phyloP scores from a whole-genome alignment of 1,284 basidiomycete genomes.

The Kalmanozyma brasiliensis region DNA sequence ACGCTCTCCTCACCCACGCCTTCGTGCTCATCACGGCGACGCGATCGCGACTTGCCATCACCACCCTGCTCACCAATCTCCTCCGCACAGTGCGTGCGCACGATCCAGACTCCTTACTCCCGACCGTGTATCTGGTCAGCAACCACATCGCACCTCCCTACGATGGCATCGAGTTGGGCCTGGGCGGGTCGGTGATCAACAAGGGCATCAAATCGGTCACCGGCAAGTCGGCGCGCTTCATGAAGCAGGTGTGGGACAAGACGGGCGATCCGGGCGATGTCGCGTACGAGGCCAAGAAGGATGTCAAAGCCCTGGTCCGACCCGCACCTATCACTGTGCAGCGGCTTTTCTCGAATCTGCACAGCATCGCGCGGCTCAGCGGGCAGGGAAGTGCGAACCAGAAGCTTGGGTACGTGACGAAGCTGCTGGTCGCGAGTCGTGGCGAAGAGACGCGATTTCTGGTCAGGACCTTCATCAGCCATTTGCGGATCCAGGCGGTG shows the following conservation, averaged over 20 bases:
- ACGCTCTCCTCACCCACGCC: conserved; percentile 82
- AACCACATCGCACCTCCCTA: conserved; percentile 80
- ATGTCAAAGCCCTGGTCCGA: conserved; percentile 61
- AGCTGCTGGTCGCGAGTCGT: conserved; percentile 81
- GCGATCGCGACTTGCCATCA: conserved; percentile 82
- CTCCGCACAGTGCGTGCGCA: conserved; percentile 78
- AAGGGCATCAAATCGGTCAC: conserved; percentile 85
- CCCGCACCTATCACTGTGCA: conserved; percentile 59
- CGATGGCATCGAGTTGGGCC: conserved; percentile 69
- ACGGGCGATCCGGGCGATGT: conserved; percentile 66
- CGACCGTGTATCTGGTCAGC: conserved; percentile 87
- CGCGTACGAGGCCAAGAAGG: conserved; percentile 62
- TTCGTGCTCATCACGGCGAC: conserved; percentile 80
- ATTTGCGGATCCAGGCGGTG: conserved; percentile 84
- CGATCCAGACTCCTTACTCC: conserved; percentile 78
- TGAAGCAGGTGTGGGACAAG: conserved; percentile 73
- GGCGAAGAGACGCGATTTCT: conserved; percentile 89
- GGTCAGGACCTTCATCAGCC: conserved; percentile 81
- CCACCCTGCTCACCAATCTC: conserved; percentile 82
- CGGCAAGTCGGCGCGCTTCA: conserved; percentile 76
- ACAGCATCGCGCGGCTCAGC: conserved; percentile 72
- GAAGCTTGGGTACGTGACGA: conserved; percentile 83
- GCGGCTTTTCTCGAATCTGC: conserved; percentile 62
- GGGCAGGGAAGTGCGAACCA: conserved; percentile 80
- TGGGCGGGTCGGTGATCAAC: conserved; percentile 76